phyloP scores from a whole-genome alignment of 306 rosid genomes.

The Corylus avellana region DNA sequence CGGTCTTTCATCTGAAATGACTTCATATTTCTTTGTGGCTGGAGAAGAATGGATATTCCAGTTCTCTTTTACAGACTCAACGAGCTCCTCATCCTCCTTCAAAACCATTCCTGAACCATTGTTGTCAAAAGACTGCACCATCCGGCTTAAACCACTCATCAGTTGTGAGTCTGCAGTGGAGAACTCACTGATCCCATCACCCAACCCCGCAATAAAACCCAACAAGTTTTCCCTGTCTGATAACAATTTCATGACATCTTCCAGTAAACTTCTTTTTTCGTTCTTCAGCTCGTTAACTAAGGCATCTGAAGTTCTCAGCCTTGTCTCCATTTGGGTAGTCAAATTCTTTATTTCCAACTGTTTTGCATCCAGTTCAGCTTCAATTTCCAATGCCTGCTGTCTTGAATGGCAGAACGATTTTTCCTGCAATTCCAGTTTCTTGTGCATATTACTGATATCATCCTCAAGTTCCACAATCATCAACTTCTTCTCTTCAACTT shows the following conservation, averaged over 20 bases:
- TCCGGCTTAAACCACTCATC: constrained; percentile 44
- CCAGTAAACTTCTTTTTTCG: constrained; percentile 56
- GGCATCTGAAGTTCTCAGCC: constrained; percentile 53
- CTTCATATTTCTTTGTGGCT: constrained; percentile 46
- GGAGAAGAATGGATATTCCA: constrained; percentile 40
- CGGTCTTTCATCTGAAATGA: constrained; percentile 43
- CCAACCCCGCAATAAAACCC: constrained; percentile 40
- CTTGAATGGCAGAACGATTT: constrained; percentile 40
- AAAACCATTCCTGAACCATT: constrained; percentile 29
- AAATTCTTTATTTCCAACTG: constrained; percentile 44
- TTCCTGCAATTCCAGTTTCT: constrained; percentile 52
- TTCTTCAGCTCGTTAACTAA: constrained; percentile 51
- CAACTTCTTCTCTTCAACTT: constrained; percentile 69
- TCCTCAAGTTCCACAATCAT: constrained; percentile 64
- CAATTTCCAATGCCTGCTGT: constrained; percentile 57
- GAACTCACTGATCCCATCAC: constrained; percentile 51
- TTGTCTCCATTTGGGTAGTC: constrained; percentile 50
- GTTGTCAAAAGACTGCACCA: constrained; percentile 44
- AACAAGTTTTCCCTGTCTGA: constrained; percentile 60
- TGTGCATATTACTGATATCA: constrained; percentile 46
- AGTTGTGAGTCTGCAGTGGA: constrained; percentile 47
- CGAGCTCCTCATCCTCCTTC: constrained; percentile 34
- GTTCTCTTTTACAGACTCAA: constrained; percentile 45
- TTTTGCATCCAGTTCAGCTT: constrained; percentile 50
- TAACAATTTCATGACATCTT: constrained; percentile 54